A percentile compares a stretch with the other conserved stretches of the same genome.
phyloP scores from a whole-genome alignment of 371 early-diverging fungal genomes.

The Smittium culicis region DNA sequence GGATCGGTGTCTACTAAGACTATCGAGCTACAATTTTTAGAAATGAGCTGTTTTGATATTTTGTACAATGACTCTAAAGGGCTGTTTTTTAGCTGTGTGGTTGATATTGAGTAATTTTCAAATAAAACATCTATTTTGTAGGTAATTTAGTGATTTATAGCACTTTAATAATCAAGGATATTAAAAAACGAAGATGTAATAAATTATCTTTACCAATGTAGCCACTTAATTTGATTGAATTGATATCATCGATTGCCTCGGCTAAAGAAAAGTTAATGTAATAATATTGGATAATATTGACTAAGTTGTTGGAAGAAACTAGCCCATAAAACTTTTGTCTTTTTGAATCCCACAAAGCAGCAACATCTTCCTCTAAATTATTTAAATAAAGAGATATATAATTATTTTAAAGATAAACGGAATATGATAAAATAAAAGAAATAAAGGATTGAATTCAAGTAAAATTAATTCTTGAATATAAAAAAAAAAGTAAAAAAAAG shows the following conservation, averaged over 20 bases:
- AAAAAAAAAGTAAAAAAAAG: slow-evolving; percentile 8
- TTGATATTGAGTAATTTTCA: background rate
- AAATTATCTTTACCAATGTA: slow-evolving; percentile 36
- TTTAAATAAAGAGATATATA: slow-evolving; percentile 1
- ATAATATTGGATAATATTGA: slow-evolving; percentile 81
- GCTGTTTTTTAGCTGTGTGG: slow-evolving; percentile 39
- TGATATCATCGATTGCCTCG: slow-evolving; percentile 70
- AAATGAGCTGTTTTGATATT: slow-evolving; percentile 55
- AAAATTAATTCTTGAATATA: background rate
- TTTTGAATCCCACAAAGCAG: slow-evolving; percentile 78
- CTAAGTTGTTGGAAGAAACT: slow-evolving; percentile 84
- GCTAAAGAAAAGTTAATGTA: slow-evolving; percentile 61
- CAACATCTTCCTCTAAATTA: slow-evolving; percentile 71
- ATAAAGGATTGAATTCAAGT: background rate
- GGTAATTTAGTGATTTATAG: background rate
- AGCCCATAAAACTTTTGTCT: slow-evolving; percentile 73
- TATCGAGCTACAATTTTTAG: slow-evolving; percentile 66
- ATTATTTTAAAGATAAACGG: background rate
- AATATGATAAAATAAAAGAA: background rate
- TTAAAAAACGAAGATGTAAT: background rate
- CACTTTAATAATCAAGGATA: background rate
- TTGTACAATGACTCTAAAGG: slow-evolving; percentile 76
- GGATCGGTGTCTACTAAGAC: slow-evolving; percentile 72
- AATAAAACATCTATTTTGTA: slow-evolving; percentile 9
- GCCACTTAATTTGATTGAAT: slow-evolving; percentile 59